Evolutionary conservation across 139 green algal genomes (phyloP).

Genomic region (Medakamo hakoo): DNA sequence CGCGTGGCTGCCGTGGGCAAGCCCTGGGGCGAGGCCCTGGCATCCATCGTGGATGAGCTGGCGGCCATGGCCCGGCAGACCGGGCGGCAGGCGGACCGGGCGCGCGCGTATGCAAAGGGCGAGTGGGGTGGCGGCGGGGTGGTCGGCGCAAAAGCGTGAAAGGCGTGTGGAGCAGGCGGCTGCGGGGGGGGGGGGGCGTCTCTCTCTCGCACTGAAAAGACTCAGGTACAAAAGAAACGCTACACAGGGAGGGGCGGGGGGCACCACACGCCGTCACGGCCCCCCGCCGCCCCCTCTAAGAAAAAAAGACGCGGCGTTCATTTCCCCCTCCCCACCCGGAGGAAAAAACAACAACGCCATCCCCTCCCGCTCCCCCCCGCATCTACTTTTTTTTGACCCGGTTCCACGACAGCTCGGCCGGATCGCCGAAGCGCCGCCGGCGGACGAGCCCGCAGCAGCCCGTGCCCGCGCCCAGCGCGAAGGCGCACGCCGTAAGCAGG

Average conservation of each 20-base stretch:
- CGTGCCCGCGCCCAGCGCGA: constrained; percentile 17
- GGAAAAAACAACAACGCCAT: no score
- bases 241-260: no score
- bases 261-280: no score
- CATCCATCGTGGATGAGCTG: not conserved
- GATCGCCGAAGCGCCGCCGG: constrained; percentile 10
- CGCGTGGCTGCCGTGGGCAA: not conserved
- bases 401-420: constrained; percentile 12
- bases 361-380: no score
- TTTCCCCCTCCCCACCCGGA: no score
- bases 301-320: not conserved
- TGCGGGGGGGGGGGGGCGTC: not conserved
- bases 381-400: constrained; percentile 2
- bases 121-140: not conserved
- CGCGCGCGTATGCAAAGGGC: not conserved
- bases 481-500: constrained; percentile 15
- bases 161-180: not conserved
- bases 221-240: not conserved
- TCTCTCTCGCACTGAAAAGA: not conserved
- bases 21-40: not conserved
- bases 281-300: no score
- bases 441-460: constrained; percentile 6
- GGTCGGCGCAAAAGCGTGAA: not conserved
- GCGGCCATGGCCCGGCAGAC: not conserved
- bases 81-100: not conserved